Conservation (phyloP, 1,284 basidiomycete genomes). For the Ceratobasidium sp. region DNA sequence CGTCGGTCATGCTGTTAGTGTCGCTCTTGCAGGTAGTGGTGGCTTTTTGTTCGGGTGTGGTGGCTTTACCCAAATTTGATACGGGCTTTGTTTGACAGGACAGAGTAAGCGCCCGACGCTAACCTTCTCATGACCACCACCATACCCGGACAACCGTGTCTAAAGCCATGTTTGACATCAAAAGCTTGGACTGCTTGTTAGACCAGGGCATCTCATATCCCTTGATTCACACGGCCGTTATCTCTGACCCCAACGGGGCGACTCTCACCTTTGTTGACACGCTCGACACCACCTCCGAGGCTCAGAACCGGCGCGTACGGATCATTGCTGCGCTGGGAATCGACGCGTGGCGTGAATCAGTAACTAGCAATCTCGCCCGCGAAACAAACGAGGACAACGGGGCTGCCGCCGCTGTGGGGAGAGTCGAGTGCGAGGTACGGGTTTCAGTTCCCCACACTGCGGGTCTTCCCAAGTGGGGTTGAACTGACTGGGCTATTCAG, state of each 20-base stretch:
- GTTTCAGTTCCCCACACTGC: conserved; percentile 2
- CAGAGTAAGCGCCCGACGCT: conserved; percentile 21
- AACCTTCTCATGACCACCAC: conserved; percentile 20
- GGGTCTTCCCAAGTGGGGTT: conserved; percentile 16
- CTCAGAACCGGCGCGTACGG: conserved; percentile 38
- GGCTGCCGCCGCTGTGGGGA: conserved; percentile 12
- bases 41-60: conserved; percentile 5
- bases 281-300: conserved; percentile 40
- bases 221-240: conserved; percentile 37
- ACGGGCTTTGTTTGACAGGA: conserved; percentile 29
- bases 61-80: conserved; percentile 23
- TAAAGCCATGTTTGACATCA: conserved; percentile 38
- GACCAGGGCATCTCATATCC: conserved; percentile 32
- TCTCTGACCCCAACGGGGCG: conserved; percentile 36
- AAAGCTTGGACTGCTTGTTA: conserved; percentile 33
- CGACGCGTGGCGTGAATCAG: conserved; percentile 41
- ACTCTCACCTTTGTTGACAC: conserved; percentile 41
- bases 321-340: conserved; percentile 31
- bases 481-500: not conserved
- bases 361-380: conserved; percentile 12
- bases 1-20: conserved; percentile 30
- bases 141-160: not conserved
- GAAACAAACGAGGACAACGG: conserved; percentile 6
- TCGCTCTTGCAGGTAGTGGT: conserved; percentile 2
- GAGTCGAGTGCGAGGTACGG: conserved; percentile 41